Conservation (phyloP, 192 early-diverging fungal genomes). For the Linnemannia hyalina region DNA sequence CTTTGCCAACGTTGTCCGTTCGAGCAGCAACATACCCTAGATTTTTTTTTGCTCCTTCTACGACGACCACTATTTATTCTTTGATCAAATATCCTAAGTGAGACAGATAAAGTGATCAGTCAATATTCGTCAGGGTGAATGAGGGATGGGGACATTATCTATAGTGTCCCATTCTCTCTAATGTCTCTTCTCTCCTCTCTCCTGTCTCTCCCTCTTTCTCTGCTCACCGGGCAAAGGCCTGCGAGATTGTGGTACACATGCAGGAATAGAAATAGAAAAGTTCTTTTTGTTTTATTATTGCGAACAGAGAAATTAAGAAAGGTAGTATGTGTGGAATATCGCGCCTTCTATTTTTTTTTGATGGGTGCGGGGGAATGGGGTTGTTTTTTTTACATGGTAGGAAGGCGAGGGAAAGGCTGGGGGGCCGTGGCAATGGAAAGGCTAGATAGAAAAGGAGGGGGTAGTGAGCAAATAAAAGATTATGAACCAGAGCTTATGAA, state of each 20-base stretch:
- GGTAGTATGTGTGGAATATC: background rate
- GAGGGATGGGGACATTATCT: no score
- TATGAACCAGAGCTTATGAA: background rate
- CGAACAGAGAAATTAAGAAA: background rate
- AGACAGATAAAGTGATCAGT: no score
- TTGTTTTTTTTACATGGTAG: slow-evolving; percentile 4
- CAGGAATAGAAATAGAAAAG: background rate
- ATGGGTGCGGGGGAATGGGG: background rate
- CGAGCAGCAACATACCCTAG: no score
- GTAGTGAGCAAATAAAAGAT: background rate
- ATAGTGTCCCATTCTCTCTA: no score
- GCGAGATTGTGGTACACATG: background rate
- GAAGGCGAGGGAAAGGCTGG: background rate
- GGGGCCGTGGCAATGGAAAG: background rate
- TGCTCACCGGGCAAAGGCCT: background rate
- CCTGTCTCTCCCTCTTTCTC: no score
- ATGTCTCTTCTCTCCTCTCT: no score
- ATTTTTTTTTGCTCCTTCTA: no score
- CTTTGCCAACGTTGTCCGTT: no score
- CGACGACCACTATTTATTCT: no score
- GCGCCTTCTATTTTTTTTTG: background rate
- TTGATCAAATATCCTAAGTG: no score
- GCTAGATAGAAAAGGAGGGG: background rate
- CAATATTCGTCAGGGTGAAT: no score
- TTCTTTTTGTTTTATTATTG: background rate